Percentiles rank a stretch among this genome's conserved stretches.
phyloP scores from a whole-genome alignment of 495 filamentous ascomycete genomes.

The Aspergillus ellipticus region DNA sequence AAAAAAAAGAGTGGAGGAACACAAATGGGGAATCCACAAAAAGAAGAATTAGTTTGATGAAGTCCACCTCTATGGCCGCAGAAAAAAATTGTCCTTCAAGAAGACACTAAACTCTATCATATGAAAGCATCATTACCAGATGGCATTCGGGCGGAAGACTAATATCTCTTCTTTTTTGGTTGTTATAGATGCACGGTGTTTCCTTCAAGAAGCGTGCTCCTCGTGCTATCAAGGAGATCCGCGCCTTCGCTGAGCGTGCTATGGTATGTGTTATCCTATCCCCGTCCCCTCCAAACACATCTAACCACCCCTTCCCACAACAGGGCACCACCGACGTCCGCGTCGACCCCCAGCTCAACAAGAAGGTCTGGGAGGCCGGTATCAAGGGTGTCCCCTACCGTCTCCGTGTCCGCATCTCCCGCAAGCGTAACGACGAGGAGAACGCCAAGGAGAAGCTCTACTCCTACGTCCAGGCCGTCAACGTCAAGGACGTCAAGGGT shows the following conservation, averaged over 20 bases:
- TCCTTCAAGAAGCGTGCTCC: slow-evolving; percentile 99
- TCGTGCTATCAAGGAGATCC: slow-evolving; percentile 98
- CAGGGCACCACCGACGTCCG: slow-evolving; percentile 98
- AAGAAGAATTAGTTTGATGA: slow-evolving; percentile 65
- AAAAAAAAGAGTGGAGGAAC: slow-evolving; percentile 16
- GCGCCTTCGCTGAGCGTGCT: slow-evolving; percentile 80
- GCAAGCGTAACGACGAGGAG: slow-evolving; percentile 99
- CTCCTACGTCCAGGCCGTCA: slow-evolving; percentile 98
- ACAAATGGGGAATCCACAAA: slow-evolving; percentile 8
- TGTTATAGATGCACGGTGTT: slow-evolving; percentile 81
- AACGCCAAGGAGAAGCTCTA: slow-evolving; percentile 97
- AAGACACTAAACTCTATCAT: neutral
- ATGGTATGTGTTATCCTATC: slow-evolving; percentile 68
- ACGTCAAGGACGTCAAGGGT: slow-evolving; percentile 98
- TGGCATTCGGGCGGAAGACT: slow-evolving; percentile 62
- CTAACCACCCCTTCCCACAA: slow-evolving; percentile 3
- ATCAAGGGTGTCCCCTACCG: slow-evolving; percentile 98
- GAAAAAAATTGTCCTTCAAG: slow-evolving; percentile 24
- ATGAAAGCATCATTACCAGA: slow-evolving; percentile 29
- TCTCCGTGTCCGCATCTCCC: slow-evolving; percentile 94
- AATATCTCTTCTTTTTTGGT: slow-evolving; percentile 38
- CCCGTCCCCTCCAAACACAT: slow-evolving; percentile 3
- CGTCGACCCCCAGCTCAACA: slow-evolving; percentile 96
- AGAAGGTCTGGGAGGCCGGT: slow-evolving; percentile 99
- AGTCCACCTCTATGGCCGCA: slow-evolving; percentile 59